Evolutionary conservation across 352 stramenopile genomes (phyloP).

Genomic region (Globisporangium recalcitrans): DNA sequence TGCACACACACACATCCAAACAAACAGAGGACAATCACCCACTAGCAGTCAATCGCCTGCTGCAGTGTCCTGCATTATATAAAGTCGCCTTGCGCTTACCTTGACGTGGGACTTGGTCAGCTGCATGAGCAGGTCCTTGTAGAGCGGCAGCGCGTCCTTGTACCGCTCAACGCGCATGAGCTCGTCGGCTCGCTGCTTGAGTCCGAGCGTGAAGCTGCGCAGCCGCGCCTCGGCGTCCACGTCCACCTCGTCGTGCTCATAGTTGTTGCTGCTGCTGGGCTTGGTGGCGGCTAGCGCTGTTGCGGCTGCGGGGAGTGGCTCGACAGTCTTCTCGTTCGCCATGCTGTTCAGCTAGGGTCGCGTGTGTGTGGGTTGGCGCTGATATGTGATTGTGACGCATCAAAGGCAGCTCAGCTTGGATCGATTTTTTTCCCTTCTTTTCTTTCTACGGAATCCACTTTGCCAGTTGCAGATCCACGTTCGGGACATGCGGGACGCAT

Average conservation of each 20-base stretch:
- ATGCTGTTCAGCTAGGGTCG: no score
- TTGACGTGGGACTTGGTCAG: constrained; percentile 64
- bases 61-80: not conserved
- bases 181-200: constrained; percentile 66
- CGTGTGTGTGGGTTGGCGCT: not conserved
- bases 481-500: constrained; percentile 4
- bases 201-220: constrained; percentile 28
- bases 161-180: constrained; percentile 46
- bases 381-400: constrained; percentile 15
- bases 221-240: constrained; percentile 43
- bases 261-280: constrained; percentile 9
- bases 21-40: no score
- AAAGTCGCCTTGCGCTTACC: constrained; percentile 11
- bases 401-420: not conserved
- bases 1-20: constrained; percentile 18
- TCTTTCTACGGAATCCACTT: not conserved
- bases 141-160: constrained; percentile 51
- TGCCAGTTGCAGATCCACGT: constrained; percentile 3
- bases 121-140: constrained; percentile 68
- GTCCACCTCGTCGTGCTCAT: constrained; percentile 29
- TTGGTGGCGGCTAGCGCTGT: no score
- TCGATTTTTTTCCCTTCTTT: constrained; percentile 9
- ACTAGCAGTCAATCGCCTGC: not conserved
- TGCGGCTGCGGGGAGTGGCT: constrained; percentile 9
- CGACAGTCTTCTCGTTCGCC: constrained; percentile 24